Evolutionary conservation across 352 stramenopile genomes (phyloP).

Genomic region (Globisporangium carolinianum): DNA sequence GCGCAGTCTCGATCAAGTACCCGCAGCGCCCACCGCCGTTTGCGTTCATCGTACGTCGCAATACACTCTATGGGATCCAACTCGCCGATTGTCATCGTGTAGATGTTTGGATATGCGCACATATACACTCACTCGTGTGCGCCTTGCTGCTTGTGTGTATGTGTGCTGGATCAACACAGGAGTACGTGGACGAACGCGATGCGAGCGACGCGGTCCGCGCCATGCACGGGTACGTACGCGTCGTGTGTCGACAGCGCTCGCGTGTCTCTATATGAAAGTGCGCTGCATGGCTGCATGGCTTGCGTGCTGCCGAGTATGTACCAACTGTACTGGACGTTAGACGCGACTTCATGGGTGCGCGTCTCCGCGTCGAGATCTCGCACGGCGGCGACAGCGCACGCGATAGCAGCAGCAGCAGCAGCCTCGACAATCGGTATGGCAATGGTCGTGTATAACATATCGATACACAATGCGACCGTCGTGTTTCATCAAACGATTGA

Average conservation of each 20-base stretch:
- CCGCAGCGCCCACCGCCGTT: constrained; percentile 35
- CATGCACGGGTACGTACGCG: constrained; percentile 40
- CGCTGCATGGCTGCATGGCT: too few relatives aligned
- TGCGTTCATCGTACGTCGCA: constrained; percentile 48
- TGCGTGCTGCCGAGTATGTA: too few relatives aligned
- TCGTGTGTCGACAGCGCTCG: not conserved
- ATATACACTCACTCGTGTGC: not conserved
- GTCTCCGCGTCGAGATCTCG: constrained; percentile 53
- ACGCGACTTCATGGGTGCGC: constrained; percentile 21
- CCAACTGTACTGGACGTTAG: not conserved
- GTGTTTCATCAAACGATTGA: too few relatives aligned
- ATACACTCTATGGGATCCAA: not conserved
- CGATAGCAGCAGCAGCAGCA: not conserved
- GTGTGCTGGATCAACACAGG: constrained; percentile 16
- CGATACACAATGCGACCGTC: too few relatives aligned
- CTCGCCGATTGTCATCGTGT: not conserved
- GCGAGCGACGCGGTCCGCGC: constrained; percentile 43
- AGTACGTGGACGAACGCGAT: constrained; percentile 50
- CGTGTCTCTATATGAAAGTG: not conserved
- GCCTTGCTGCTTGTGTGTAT: not conserved
- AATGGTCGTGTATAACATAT: not conserved
- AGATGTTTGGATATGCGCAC: not conserved
- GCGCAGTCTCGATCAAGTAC: constrained; percentile 46
- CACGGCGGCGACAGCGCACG: constrained; percentile 11
- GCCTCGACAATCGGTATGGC: not conserved